phyloP scores from a whole-genome alignment of 164 flowering plant species.

The Piper betle region DNA sequence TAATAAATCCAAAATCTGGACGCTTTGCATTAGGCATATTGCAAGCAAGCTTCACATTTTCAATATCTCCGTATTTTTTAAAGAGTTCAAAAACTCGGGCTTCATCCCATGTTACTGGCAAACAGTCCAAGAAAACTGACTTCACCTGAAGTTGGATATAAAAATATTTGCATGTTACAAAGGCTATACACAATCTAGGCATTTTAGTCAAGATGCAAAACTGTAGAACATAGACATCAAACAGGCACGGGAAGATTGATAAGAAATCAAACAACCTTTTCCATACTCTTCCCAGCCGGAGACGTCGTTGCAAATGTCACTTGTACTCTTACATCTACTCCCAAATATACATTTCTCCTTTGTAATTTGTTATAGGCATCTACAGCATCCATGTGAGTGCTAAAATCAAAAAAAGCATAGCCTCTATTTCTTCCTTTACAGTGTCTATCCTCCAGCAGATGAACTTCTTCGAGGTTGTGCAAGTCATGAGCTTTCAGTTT shows the following conservation, averaged over 20 bases:
- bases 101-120: slow-evolving; percentile 23
- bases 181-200: too few relatives aligned
- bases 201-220: not conserved
- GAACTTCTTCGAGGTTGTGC: slow-evolving; percentile 18
- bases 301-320: slow-evolving; percentile 23
- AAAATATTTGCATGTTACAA: not conserved
- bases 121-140: slow-evolving; percentile 22
- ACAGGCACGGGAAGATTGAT: not conserved
- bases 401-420: slow-evolving; percentile 21
- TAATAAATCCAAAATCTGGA: slow-evolving; percentile 18
- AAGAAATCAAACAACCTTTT: slow-evolving; percentile 14
- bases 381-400: slow-evolving; percentile 26
- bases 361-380: slow-evolving; percentile 18
- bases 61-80: slow-evolving; percentile 20
- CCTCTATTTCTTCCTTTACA: slow-evolving; percentile 19
- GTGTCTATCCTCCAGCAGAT: slow-evolving; percentile 17
- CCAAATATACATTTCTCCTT: slow-evolving; percentile 15
- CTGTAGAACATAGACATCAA: not conserved
- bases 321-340: slow-evolving; percentile 14
- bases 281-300: slow-evolving; percentile 23
- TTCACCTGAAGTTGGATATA: slow-evolving; percentile 12
- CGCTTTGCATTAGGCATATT: slow-evolving; percentile 26
- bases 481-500: slow-evolving; percentile 13
- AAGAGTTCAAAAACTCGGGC: slow-evolving; percentile 9
- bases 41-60: slow-evolving; percentile 22